A percentile compares a stretch with the other conserved stretches of the same genome.
phyloP scores from a whole-genome alignment of 176 grass and related monocot genomes.

The Puccinellia tenuiflora region DNA sequence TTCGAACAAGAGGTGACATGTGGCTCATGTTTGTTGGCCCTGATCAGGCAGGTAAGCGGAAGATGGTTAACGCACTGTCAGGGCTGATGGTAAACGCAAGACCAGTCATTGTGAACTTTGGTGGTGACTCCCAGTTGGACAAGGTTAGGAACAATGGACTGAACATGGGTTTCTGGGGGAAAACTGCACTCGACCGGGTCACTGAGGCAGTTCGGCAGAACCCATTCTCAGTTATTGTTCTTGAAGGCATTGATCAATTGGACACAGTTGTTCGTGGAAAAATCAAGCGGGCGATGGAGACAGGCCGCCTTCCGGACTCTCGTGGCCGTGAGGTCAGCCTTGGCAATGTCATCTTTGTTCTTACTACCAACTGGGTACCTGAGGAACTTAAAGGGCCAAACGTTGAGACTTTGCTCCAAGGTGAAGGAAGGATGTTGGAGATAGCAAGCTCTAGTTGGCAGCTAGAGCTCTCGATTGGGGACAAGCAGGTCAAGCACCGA shows the following conservation, averaged over 20 bases:
- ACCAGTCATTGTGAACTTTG: conserved; percentile 58
- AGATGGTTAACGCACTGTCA: conserved; percentile 76
- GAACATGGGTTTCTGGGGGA: conserved; percentile 54
- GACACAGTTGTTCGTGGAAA: conserved; percentile 57
- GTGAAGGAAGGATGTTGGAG: conserved; percentile 68
- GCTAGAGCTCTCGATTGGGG: conserved; percentile 59
- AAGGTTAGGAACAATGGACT: conserved; percentile 26
- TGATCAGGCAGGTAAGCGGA: conserved; percentile 84
- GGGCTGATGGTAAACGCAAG: conserved; percentile 51
- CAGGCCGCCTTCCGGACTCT: conserved; percentile 77
- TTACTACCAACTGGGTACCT: conserved; percentile 74
- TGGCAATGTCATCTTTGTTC: conserved; percentile 77
- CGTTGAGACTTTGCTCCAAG: conserved; percentile 37
- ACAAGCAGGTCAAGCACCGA: conserved; percentile 60
- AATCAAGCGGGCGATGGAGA: conserved; percentile 82
- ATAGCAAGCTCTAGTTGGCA: conserved; percentile 53
- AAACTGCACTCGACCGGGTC: conserved; percentile 63
- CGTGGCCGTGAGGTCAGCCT: conserved; percentile 80
- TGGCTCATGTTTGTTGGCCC: conserved; percentile 94
- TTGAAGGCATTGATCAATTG: conserved; percentile 75
- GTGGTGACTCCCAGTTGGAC: conserved; percentile 6
- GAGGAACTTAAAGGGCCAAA: conserved; percentile 49
- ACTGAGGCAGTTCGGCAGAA: conserved; percentile 75
- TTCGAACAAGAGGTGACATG: conserved; percentile 59
- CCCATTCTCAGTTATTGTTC: conserved; percentile 79